Conservation (phyloP, 106 monocot species). For the Dioscorea alata region DNA sequence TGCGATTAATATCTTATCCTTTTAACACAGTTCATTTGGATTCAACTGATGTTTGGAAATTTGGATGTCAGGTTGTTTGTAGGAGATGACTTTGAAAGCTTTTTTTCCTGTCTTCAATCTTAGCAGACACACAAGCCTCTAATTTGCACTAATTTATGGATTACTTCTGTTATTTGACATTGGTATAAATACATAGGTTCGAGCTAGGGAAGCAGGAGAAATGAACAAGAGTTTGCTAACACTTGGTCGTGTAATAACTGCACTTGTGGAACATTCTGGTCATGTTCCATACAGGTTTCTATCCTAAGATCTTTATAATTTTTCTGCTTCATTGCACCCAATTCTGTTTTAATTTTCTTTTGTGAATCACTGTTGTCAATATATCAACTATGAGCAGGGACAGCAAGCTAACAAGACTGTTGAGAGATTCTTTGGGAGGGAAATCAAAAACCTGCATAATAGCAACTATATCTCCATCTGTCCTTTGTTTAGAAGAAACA, state of each 20-base stretch:
- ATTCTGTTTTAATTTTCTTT: not conserved
- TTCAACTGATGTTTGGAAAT: too few species aligned
- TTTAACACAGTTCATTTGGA: too few species aligned
- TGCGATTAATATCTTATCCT: too few species aligned
- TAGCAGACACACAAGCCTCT: too few species aligned
- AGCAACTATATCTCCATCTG: slow-evolving; percentile 67
- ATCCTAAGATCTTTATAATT: not conserved
- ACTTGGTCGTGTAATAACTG: slow-evolving; percentile 79
- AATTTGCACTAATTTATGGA: too few species aligned
- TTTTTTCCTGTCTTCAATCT: too few species aligned
- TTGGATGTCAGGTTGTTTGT: too few species aligned
- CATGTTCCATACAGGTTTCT: slow-evolving; percentile 75
- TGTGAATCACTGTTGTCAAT: not conserved
- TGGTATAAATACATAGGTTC: slow-evolving; percentile 22
- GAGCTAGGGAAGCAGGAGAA: slow-evolving; percentile 80
- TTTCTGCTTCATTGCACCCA: not conserved
- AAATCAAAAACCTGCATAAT: slow-evolving; percentile 86
- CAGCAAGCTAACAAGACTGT: slow-evolving; percentile 73
- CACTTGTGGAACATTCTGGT: slow-evolving; percentile 62
- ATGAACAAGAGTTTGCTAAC: slow-evolving; percentile 80
- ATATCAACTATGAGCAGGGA: slow-evolving; percentile 34
- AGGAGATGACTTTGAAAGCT: too few species aligned
- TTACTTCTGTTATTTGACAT: not conserved
- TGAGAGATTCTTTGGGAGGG: slow-evolving; percentile 77
- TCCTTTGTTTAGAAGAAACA: slow-evolving; percentile 67